These are phyloP conservation scores for Conringia planisiliqua DNA, from an alignment of 345 rosid species.

Conservation along the genomic window DNA sequence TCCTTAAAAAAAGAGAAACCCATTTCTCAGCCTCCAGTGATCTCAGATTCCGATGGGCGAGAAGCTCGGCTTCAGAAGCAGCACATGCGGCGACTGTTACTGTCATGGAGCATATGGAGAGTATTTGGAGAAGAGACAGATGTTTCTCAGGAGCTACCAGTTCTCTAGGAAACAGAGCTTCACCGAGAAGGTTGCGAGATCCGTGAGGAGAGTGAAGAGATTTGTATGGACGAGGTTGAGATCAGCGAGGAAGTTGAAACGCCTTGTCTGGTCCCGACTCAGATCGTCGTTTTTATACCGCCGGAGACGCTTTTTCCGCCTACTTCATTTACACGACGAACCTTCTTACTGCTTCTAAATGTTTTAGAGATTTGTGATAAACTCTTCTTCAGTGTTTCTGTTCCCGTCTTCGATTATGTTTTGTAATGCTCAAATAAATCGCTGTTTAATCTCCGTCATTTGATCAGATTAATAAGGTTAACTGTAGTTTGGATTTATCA, in stretches of 20 bases:
- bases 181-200: conserved; percentile 41
- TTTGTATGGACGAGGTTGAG: conserved; percentile 43
- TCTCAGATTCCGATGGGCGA: conserved; percentile 26
- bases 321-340: conserved; percentile 36
- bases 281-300: conserved; percentile 42
- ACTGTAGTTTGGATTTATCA: neutral
- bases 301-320: conserved; percentile 47
- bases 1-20: neutral
- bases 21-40: neutral
- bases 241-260: conserved; percentile 42
- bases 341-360: conserved; percentile 27
- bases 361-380: neutral
- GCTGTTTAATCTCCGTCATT: neutral
- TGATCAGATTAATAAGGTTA: neutral
- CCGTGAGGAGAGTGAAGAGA: conserved; percentile 43
- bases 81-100: neutral
- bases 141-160: conserved; percentile 74
- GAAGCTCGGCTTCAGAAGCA: conserved; percentile 10
- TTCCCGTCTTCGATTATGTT: neutral
- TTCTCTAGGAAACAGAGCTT: conserved; percentile 61
- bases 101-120: conserved; percentile 20
- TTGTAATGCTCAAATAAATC: neutral
- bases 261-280: conserved; percentile 52
- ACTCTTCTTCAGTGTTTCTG: neutral
- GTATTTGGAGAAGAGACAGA: conserved; percentile 70